Base-by-base conservation (phyloP, 306 rosid species). In the Vigna angularis region DNA sequence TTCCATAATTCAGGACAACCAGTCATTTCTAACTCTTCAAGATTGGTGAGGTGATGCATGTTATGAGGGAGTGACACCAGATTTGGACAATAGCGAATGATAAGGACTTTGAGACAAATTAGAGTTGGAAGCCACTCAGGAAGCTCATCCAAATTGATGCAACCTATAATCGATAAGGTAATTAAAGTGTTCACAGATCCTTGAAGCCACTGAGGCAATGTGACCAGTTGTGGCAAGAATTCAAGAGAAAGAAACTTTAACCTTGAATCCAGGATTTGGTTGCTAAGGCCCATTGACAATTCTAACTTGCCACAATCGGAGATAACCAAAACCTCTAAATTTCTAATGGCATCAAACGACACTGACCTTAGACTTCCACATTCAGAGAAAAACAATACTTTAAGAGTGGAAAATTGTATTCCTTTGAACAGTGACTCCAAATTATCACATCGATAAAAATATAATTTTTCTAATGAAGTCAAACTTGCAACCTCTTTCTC, bases 81-180 rank as follows among this genome's bases (percentile, higher is more conserved):
- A 1, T 58, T 26, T 26, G 17, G 65, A 13, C 65, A 26, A 13
- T 13, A 0, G 2, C 0, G 0, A 26, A 58, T 26, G 0, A 0
- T 0, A 58, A 58, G 17, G 1, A 1, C 0, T 24, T 24, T 57
- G 3, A 58, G 32, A 26, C 7, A 57, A 24, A 5, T 12, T 3
- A 58, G 3, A 5, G n/a, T 4, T 5, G 38, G 6, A 1, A 58
- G 17, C 38, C 40, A 58, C 9, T 58, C 10, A 1, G 38, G 38
- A 26, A 58, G 38, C 40, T 26, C 38, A 9, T 58, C 9, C 5
- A 58, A 4, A 58, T 58, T 26, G 0, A 4, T 2, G 2, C 65
- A 58, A 0, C 1, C 0, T 0, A 0, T 0, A 3, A 13, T 58
- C 0, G 0, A 0, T 16, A 58, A 20, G 17, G 4, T 0, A 0